These are phyloP conservation scores for Polygonum maritimum DNA, from an alignment of 148 eudicot species.

Conservation along the genomic window DNA sequence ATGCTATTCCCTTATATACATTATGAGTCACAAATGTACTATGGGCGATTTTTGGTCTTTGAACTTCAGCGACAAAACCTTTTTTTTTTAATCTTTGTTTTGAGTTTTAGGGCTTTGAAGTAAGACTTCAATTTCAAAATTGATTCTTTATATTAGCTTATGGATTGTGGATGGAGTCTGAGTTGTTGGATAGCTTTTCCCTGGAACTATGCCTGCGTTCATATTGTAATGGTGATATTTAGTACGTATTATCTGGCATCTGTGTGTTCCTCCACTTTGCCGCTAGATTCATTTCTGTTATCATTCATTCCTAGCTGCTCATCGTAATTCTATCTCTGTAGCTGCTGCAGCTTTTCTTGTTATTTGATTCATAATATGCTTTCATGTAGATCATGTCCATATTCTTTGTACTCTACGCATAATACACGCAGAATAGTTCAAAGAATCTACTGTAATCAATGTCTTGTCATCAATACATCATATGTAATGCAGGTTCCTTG, in stretches of 20 bases:
- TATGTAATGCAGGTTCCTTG: constrained; percentile 51
- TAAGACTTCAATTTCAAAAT: background rate
- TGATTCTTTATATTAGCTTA: background rate
- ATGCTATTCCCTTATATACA: background rate
- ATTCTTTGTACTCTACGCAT: background rate
- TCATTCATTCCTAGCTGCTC: background rate
- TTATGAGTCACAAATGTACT: background rate
- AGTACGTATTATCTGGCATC: background rate
- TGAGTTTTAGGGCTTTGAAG: background rate
- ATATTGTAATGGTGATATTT: background rate
- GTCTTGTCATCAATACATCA: background rate
- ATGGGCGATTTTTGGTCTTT: background rate
- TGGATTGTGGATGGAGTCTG: background rate
- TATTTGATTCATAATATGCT: background rate
- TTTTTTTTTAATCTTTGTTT: background rate
- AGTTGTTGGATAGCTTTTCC: background rate
- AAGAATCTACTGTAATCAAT: background rate
- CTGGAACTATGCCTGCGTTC: background rate
- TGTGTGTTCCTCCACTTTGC: background rate
- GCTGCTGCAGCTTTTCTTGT: background rate
- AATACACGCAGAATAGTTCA: background rate
- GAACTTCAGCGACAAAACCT: background rate
- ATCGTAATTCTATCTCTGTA: background rate
- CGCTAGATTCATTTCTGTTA: background rate
- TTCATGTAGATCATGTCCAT: background rate